These are phyloP conservation scores for Cercospora zeae-maydis DNA, from an alignment of 2,329 filamentous ascomycete species.

Conservation along the genomic window DNA sequence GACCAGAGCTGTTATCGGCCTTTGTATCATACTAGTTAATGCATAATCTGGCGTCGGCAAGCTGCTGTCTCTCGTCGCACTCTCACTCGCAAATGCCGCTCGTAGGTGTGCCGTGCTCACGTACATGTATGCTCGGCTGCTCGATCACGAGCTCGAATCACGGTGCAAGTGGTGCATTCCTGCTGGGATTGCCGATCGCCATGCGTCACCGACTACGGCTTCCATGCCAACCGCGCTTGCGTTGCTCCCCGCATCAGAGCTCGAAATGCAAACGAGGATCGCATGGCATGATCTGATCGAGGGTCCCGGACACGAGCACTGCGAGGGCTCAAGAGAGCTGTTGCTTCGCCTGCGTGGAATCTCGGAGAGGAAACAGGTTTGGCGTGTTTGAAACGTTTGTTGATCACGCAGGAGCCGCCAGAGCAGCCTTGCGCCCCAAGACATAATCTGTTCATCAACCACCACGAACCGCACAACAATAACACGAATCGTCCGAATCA, in stretches of 20 bases:
- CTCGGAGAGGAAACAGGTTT: too few species aligned
- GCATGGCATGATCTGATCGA: neutral
- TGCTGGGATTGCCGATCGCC: neutral
- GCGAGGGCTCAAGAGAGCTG: neutral
- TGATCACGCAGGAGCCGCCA: neutral
- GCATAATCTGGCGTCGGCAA: slow-evolving; percentile 18
- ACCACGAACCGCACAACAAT: neutral
- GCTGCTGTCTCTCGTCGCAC: neutral
- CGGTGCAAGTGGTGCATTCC: neutral
- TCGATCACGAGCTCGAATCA: slow-evolving; percentile 1
- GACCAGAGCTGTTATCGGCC: slow-evolving; percentile 16
- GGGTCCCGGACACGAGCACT: neutral
- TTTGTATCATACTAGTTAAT: slow-evolving; percentile 28
- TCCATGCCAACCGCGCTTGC: slow-evolving; percentile 7
- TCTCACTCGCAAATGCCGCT: neutral
- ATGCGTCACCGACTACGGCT: neutral
- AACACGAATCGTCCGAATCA: neutral
- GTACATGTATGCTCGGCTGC: neutral
- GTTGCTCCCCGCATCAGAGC: neutral
- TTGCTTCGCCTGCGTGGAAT: neutral
- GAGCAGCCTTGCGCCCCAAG: neutral
- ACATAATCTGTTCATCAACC: neutral
- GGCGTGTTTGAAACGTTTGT: neutral
- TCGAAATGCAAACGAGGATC: neutral
- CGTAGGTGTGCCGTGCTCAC: neutral